These are phyloP conservation scores for Euryodendron excelsum DNA, from an alignment of 148 eudicot genomes.

Conservation along the genomic window DNA sequence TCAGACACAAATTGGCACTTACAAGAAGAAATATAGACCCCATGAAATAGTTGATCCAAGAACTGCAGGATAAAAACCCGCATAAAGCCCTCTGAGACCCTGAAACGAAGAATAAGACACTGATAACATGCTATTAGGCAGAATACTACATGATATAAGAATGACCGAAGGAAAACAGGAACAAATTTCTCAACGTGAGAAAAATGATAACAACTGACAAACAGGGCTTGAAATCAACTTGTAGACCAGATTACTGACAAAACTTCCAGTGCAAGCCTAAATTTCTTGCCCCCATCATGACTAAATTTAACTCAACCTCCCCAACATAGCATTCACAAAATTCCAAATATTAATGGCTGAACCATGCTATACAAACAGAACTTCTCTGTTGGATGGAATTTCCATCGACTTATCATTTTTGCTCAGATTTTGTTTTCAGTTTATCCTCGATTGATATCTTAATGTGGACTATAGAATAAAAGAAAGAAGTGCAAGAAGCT, in stretches of 20 bases:
- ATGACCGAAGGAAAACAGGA: background rate
- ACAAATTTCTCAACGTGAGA: background rate
- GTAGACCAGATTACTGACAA: no score
- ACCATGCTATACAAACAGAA: no score
- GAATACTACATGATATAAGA: background rate
- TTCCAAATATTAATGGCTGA: no score
- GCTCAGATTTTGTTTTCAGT: background rate
- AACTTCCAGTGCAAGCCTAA: no score
- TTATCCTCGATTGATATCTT: background rate
- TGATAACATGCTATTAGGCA: background rate
- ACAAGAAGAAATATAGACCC: slow-evolving; percentile 97
- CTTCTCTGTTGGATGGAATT: no score
- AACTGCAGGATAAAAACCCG: slow-evolving; percentile 91
- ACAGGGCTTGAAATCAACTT: no score
- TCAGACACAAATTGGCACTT: slow-evolving; percentile 34
- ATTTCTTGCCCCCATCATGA: no score
- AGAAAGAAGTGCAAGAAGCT: background rate
- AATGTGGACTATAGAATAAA: no score
- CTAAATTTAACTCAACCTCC: no score
- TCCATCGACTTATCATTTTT: no score
- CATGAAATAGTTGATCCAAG: slow-evolving; percentile 94
- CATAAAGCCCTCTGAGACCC: slow-evolving; percentile 95
- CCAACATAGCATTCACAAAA: no score
- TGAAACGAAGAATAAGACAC: slow-evolving; percentile 26
- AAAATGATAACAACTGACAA: no score